Conservation (phyloP, 2,329 filamentous ascomycete species). For the Chaetomiaceae sp. region DNA sequence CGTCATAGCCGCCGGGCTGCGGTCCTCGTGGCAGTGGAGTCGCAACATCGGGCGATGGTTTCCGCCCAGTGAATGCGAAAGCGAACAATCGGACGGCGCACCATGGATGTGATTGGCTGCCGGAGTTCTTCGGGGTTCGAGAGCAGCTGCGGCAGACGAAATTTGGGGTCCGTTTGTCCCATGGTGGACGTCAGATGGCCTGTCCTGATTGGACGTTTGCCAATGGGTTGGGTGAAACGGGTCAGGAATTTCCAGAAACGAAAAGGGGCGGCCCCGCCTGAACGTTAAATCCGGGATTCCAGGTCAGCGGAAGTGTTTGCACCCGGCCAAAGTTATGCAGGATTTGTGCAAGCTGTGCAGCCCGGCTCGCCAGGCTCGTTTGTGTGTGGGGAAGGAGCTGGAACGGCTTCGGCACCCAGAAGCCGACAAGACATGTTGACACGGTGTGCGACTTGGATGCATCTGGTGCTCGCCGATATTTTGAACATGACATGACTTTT, state of each 20-base stretch:
- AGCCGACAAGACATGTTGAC: too few relatives aligned
- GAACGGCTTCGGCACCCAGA: neutral
- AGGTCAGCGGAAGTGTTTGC: neutral
- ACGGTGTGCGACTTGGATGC: too few relatives aligned
- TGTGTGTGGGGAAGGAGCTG: neutral
- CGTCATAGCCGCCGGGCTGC: too few relatives aligned
- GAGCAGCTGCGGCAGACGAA: neutral
- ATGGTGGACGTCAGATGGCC: neutral
- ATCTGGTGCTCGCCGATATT: too few relatives aligned
- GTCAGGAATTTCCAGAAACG: neutral
- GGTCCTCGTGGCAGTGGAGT: neutral
- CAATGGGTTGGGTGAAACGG: constrained; percentile 1
- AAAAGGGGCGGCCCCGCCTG: neutral
- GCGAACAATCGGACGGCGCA: neutral
- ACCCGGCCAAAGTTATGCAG: constrained; percentile 2
- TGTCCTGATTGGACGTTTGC: neutral
- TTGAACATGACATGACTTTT: too few relatives aligned
- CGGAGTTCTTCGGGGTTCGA: neutral
- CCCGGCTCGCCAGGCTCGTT: neutral
- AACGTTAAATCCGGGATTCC: neutral
- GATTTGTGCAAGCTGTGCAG: constrained; percentile 4
- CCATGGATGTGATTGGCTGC: constrained; percentile 1
- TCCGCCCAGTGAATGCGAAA: constrained; percentile 11
- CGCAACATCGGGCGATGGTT: neutral
- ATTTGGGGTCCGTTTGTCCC: neutral